phyloP scores from a whole-genome alignment of 352 stramenopile species.

The Globisporangium megalacanthum region DNA sequence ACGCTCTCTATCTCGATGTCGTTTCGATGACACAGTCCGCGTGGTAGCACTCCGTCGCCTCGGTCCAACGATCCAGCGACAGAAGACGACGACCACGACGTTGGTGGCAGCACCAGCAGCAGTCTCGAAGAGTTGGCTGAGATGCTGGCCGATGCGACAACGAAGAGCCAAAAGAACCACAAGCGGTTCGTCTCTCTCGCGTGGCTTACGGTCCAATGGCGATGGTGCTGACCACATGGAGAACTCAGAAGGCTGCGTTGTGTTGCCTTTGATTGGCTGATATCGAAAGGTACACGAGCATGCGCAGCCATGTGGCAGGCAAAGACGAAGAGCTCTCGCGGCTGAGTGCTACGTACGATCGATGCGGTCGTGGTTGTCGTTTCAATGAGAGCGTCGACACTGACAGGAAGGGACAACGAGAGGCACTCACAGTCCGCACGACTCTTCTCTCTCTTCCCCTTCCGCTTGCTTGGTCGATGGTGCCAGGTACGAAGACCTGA shows the following conservation, averaged over 20 bases:
- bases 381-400: neutral
- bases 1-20: no score
- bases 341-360: constrained; percentile 12
- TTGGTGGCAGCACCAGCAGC: neutral
- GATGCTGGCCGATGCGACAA: constrained; percentile 34
- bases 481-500: constrained; percentile 37
- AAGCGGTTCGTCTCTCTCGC: constrained; percentile 20
- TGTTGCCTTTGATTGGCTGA: neutral
- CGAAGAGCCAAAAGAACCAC: constrained; percentile 35
- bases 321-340: constrained; percentile 20
- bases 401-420: neutral
- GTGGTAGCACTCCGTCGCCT: constrained; percentile 6
- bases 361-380: neutral
- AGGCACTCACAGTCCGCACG: neutral
- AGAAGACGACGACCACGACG: constrained; percentile 18
- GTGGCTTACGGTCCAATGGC: neutral
- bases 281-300: constrained; percentile 20
- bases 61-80: constrained; percentile 27
- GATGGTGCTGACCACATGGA: no score
- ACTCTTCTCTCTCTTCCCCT: neutral
- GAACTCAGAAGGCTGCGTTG: no score
- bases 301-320: constrained; percentile 22
- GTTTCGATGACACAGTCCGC: constrained; percentile 12
- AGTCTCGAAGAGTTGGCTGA: constrained; percentile 22
- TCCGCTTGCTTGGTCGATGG: neutral